phyloP scores from a whole-genome alignment of 1,139 yeast species.

The Pneumocystis oryctolagi region DNA sequence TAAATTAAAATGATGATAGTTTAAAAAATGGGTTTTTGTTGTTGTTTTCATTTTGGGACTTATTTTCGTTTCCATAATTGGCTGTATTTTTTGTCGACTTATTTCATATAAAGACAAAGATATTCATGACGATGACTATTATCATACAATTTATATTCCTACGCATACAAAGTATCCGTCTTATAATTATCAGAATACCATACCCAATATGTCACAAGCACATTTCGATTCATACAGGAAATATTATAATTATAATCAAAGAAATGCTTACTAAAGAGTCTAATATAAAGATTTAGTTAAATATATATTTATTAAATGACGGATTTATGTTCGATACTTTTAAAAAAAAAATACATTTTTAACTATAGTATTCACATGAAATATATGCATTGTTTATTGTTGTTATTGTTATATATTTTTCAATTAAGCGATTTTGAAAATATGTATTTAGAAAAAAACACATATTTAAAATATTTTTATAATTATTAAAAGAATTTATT shows the following conservation, averaged over 20 bases:
- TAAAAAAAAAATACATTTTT: too few relatives aligned
- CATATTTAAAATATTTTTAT: too few relatives aligned
- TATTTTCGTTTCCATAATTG: neutral
- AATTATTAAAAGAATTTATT: too few relatives aligned
- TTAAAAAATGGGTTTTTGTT: neutral
- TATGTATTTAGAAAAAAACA: too few relatives aligned
- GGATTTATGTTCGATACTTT: too few relatives aligned
- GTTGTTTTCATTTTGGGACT: neutral
- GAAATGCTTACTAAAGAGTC: neutral
- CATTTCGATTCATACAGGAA: neutral
- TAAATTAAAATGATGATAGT: neutral
- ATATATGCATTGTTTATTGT: too few relatives aligned
- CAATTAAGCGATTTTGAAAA: too few relatives aligned
- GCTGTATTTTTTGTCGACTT: neutral
- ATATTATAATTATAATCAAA: neutral
- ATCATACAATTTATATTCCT: neutral
- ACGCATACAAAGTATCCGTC: neutral
- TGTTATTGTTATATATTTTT: too few relatives aligned
- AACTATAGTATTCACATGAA: too few relatives aligned
- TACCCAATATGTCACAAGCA: neutral
- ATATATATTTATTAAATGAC: too few relatives aligned
- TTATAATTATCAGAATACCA: neutral
- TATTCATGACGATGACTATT: neutral
- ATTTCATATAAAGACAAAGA: neutral
- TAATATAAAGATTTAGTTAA: too few relatives aligned